phyloP scores from a whole-genome alignment of 2,329 filamentous ascomycete species.

The Epichloe typhina region DNA sequence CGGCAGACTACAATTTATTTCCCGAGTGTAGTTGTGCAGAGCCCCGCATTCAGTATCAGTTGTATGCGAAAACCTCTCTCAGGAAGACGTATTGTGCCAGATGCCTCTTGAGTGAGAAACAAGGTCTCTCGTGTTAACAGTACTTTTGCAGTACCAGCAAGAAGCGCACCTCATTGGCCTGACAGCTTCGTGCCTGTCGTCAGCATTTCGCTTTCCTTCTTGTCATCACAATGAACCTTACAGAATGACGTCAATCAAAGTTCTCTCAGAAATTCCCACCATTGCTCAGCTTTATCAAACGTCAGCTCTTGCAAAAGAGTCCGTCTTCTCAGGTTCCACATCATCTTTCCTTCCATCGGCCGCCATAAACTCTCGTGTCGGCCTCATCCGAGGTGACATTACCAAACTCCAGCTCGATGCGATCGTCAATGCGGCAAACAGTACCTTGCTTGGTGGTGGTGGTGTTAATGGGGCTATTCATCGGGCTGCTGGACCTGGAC shows the following conservation, averaged over 20 bases:
- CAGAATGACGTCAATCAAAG: slow-evolving; percentile 12
- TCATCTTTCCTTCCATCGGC: slow-evolving; percentile 26
- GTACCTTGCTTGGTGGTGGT: slow-evolving; percentile 66
- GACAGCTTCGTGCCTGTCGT: not conserved
- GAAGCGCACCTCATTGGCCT: too few species aligned
- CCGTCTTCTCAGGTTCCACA: slow-evolving; percentile 4
- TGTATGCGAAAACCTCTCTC: not conserved
- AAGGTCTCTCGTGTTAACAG: not conserved
- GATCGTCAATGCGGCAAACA: slow-evolving; percentile 90
- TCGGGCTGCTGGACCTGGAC: slow-evolving; percentile 55
- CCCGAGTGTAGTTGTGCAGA: not conserved
- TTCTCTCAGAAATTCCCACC: slow-evolving; percentile 45
- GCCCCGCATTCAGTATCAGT: not conserved
- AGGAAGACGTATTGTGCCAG: too few species aligned
- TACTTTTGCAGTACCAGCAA: not conserved
- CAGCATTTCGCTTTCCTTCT: not conserved
- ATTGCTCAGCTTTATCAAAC: slow-evolving; percentile 50
- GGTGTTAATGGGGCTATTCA: slow-evolving; percentile 88
- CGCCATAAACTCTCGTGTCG: slow-evolving; percentile 55
- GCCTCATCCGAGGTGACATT: slow-evolving; percentile 64
- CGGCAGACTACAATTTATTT: not conserved
- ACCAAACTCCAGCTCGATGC: slow-evolving; percentile 65
- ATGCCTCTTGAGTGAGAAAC: not conserved
- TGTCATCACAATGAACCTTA: not conserved
- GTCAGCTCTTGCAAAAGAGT: slow-evolving; percentile 20